Base-by-base conservation (phyloP, 768 basidiomycete genomes). In the Mycena alexandri region DNA sequence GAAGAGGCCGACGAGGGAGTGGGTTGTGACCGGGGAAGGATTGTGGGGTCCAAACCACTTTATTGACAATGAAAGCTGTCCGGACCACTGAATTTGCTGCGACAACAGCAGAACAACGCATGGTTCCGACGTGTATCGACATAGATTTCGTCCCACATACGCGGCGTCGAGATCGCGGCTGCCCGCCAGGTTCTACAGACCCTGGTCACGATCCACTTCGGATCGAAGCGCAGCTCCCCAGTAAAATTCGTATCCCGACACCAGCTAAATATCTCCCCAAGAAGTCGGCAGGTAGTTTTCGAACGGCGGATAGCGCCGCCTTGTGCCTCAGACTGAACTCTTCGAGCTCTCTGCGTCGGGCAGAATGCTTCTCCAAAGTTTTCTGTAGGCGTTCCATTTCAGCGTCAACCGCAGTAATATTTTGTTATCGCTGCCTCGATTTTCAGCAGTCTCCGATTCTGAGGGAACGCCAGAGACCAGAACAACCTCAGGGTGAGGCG, bases 1-100 rank as follows among this genome's bases (percentile, higher is more conserved):
- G 2, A 61, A 33, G 50, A 51, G 47, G 11, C 41, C 48, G 8
- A 61, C 13, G 16, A 48, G 24, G 36, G 47, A 50, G 16, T 16
- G 29, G 19, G 36, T 7, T 11, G 25, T 19, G 7, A 1, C 10
- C 33, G 22, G 14, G 16, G 46, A 41, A 24, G 48, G 24, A 16
- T 12, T 4, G 16, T 22, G 2, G 14, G 21, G 5, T 8, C 11
- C 2, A 25, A 12, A 3, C 51, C 50, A 61, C 14, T 16, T 41
- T 10, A 51, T n/a, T 19, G 42, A 10, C 17, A 61, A 41, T 14
- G 60, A 50, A 25, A 4, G 9, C 6, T 17, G 22, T 29, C 50
- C 41, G 12, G 60, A 43, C 60, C 48, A 50, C 21, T 61, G 19
- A 19, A 61, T 52, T 36, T 61, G 60, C 16, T 29, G 38, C n/a